These are phyloP conservation scores for Acanthamoeba royreba DNA, from an alignment of 208 protist genomes.

Conservation along the genomic window DNA sequence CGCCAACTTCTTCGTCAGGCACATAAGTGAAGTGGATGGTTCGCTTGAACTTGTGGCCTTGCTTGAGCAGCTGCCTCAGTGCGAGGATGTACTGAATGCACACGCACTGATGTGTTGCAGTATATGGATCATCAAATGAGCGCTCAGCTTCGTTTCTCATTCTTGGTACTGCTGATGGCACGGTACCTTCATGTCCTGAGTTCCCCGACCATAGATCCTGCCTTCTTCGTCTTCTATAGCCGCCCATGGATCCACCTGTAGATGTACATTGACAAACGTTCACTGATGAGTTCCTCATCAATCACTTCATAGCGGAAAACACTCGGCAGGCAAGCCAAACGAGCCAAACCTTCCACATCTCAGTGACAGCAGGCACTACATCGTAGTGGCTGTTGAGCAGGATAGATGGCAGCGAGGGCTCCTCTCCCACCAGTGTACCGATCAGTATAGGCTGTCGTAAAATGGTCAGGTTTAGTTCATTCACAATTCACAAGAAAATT, in stretches of 20 bases:
- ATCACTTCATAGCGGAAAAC: neutral
- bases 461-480: neutral
- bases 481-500: neutral
- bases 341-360: slow-evolving; percentile 60
- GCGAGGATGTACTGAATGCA: slow-evolving; percentile 79
- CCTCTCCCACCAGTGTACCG: slow-evolving; percentile 36
- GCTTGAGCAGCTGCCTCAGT: slow-evolving; percentile 42
- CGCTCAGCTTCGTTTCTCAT: no score
- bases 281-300: no score
- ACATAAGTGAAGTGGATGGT: slow-evolving; percentile 72
- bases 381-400: slow-evolving; percentile 83
- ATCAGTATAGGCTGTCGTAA: neutral
- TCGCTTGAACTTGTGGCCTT: slow-evolving; percentile 29
- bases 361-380: slow-evolving; percentile 76
- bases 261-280: slow-evolving; percentile 33
- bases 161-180: no score
- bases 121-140: neutral
- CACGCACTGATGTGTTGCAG: slow-evolving; percentile 62
- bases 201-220: slow-evolving; percentile 76
- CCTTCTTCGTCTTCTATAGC: slow-evolving; percentile 63
- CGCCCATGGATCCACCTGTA: slow-evolving; percentile 40
- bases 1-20: slow-evolving; percentile 72
- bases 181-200: slow-evolving; percentile 84
- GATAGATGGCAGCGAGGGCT: slow-evolving; percentile 67
- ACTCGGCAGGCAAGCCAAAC: neutral